Percentiles rank a stretch among this genome's conserved stretches.
Conservation (phyloP, 2,329 filamentous ascomycete genomes). For the Pseudocercospora pini-densiflorae region DNA sequence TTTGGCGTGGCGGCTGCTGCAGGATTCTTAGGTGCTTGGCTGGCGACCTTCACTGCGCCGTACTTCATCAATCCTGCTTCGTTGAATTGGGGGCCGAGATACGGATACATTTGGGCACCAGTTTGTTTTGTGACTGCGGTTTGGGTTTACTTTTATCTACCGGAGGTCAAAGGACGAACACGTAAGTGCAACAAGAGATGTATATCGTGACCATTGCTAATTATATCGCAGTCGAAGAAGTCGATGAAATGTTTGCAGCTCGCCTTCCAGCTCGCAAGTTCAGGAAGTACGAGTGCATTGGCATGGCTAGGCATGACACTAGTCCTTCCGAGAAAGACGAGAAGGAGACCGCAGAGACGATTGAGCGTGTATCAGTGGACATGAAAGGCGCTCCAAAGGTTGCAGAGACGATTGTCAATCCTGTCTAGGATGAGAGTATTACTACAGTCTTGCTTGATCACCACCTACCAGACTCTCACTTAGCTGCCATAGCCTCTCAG, state of each 20-base stretch:
- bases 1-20: slow-evolving; percentile 60
- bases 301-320: slow-evolving; percentile 23
- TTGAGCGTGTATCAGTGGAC: not conserved
- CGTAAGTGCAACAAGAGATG: not conserved
- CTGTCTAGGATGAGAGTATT: not conserved
- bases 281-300: slow-evolving; percentile 42
- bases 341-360: not conserved
- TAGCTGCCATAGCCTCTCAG: slow-evolving; percentile 45
- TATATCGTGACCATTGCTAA: not conserved
- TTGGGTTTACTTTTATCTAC: slow-evolving; percentile 55
- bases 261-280: slow-evolving; percentile 51
- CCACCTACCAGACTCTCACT: slow-evolving; percentile 37
- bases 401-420: not conserved
- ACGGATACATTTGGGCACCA: slow-evolving; percentile 62
- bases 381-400: not conserved
- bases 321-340: slow-evolving; percentile 7
- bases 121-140: slow-evolving; percentile 39
- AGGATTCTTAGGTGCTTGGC: slow-evolving; percentile 62
- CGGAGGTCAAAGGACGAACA: slow-evolving; percentile 55
- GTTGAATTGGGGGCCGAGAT: slow-evolving; percentile 62
- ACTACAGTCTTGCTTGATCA: not conserved
- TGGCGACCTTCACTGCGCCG: slow-evolving; percentile 62
- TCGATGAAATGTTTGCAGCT: slow-evolving; percentile 59
- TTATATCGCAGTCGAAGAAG: slow-evolving; percentile 55
- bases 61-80: slow-evolving; percentile 63